A percentile compares a stretch with the other conserved stretches of the same genome.
Evolutionary conservation across 139 green algal species (phyloP).

Genomic region (Zygnema cylindricum): DNA sequence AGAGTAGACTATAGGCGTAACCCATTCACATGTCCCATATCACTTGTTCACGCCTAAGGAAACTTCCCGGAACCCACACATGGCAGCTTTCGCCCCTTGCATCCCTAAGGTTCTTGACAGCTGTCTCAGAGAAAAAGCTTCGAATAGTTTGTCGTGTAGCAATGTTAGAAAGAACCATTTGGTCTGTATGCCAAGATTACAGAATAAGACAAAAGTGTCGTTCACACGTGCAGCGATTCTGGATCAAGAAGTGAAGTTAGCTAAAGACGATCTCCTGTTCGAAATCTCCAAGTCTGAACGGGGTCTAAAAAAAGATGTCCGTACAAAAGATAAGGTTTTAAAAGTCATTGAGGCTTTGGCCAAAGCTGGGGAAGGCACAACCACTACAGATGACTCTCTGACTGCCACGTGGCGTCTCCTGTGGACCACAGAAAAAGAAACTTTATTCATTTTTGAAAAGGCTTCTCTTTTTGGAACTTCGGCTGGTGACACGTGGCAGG

Average conservation of each 20-base stretch:
- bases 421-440: conserved; percentile 87
- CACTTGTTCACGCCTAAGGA: too few relatives aligned
- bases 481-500: conserved; percentile 83
- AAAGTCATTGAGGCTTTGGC: neutral
- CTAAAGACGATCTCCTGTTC: conserved; percentile 5
- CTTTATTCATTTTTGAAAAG: conserved; percentile 86
- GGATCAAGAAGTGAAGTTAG: neutral
- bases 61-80: too few relatives aligned
- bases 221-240: too few relatives aligned
- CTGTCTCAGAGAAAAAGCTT: too few relatives aligned
- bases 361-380: neutral
- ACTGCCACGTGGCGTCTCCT: conserved; percentile 79
- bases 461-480: conserved; percentile 77
- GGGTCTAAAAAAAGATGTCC: neutral
- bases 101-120: too few relatives aligned
- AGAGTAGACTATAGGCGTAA: too few relatives aligned
- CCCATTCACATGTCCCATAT: too few relatives aligned
- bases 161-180: too few relatives aligned
- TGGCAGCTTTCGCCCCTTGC: too few relatives aligned
- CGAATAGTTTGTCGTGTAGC: too few relatives aligned
- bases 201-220: too few relatives aligned
- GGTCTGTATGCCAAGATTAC: too few relatives aligned
- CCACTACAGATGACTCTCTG: conserved; percentile 50
- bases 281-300: conserved; percentile 1
- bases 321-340: neutral